Percentiles rank a stretch among this genome's conserved stretches.
phyloP scores from a whole-genome alignment of 177 flowering plant species.

The Vitis hybrid region DNA sequence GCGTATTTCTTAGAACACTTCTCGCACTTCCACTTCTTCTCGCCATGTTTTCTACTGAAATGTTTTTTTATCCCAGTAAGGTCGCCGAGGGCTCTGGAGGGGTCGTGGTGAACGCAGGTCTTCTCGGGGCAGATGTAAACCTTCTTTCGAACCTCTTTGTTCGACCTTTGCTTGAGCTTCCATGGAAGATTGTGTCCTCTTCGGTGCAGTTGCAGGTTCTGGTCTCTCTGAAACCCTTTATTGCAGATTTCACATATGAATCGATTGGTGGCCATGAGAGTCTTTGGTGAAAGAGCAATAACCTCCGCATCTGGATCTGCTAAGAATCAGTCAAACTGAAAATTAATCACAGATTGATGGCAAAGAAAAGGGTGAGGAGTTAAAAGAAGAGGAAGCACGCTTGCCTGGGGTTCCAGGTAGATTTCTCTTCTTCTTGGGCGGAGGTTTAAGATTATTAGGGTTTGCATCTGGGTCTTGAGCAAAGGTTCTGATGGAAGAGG shows the following conservation, averaged over 20 bases:
- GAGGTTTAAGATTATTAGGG: conserved; percentile 34
- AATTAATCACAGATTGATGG: neutral
- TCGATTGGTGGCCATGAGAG: conserved; percentile 63
- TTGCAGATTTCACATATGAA: conserved; percentile 60
- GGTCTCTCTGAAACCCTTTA: conserved; percentile 62
- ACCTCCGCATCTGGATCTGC: conserved; percentile 71
- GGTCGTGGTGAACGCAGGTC: conserved; percentile 55
- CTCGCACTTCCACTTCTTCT: conserved; percentile 73
- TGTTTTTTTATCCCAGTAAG: conserved; percentile 67
- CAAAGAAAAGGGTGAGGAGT: neutral
- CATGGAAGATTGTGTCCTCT: conserved; percentile 64
- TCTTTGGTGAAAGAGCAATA: conserved; percentile 53
- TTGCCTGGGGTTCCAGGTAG: conserved; percentile 57
- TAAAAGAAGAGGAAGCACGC: neutral
- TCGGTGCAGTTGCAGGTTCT: conserved; percentile 56
- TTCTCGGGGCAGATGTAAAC: conserved; percentile 60
- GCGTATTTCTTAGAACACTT: conserved; percentile 66
- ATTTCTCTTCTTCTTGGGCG: conserved; percentile 45
- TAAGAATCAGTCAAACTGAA: neutral
- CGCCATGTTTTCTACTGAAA: conserved; percentile 63
- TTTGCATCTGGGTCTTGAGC: conserved; percentile 28
- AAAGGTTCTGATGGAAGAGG: conserved; percentile 26
- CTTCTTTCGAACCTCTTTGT: conserved; percentile 45
- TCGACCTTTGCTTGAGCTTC: conserved; percentile 49
- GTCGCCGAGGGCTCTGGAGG: conserved; percentile 60